These are phyloP conservation scores for Pterulicium gracile DNA, from an alignment of 1,284 basidiomycete species.

Conservation along the genomic window DNA sequence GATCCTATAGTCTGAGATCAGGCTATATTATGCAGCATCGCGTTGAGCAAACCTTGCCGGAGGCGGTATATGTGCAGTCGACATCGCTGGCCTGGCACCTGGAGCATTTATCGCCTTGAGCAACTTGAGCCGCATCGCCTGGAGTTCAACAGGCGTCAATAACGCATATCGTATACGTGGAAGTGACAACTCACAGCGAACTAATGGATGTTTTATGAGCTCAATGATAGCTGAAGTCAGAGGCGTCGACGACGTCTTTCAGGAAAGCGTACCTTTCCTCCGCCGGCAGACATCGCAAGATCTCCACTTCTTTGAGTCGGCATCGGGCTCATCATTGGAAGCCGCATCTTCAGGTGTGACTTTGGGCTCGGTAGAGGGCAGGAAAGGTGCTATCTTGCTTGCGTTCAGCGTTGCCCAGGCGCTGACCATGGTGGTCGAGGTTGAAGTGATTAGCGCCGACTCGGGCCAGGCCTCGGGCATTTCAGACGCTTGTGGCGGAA, in stretches of 20 bases:
- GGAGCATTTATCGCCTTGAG: neutral
- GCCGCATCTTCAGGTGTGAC: no score
- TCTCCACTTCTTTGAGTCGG: neutral
- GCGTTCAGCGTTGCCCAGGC: no score
- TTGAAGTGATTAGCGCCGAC: no score
- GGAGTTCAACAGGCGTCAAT: neutral
- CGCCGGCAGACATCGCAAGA: neutral
- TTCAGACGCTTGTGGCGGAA: no score
- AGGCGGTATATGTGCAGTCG: neutral
- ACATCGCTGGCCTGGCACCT: neutral
- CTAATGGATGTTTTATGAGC: neutral
- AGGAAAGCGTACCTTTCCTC: neutral
- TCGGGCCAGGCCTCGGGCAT: no score
- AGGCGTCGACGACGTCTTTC: neutral
- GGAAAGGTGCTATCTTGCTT: no score
- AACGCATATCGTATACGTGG: neutral
- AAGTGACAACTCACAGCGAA: neutral
- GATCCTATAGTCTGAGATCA: no score
- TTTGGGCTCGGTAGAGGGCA: no score
- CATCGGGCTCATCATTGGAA: no score
- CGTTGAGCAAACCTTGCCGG: no score
- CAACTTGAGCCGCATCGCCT: neutral
- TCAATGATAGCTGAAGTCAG: neutral
- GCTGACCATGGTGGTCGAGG: no score
- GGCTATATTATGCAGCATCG: no score